phyloP scores from a whole-genome alignment of 2,329 filamentous ascomycete species.

The Nemania sp. region DNA sequence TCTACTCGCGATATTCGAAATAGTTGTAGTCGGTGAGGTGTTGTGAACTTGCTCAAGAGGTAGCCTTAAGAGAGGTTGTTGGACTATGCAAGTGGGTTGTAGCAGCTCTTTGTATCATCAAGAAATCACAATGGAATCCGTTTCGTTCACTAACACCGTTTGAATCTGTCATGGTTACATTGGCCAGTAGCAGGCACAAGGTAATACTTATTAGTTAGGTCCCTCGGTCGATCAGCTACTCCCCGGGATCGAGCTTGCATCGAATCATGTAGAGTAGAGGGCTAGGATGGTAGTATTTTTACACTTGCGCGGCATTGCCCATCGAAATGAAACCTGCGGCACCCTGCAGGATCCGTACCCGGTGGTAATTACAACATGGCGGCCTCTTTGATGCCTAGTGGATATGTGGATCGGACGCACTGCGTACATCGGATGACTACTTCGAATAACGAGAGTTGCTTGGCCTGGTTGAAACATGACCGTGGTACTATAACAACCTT shows the following conservation, averaged over 20 bases:
- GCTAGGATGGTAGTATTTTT: neutral
- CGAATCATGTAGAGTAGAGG: neutral
- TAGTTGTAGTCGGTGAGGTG: neutral
- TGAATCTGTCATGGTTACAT: neutral
- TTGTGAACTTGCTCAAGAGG: neutral
- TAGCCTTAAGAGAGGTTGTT: neutral
- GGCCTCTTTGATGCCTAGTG: neutral
- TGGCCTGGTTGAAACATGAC: too few species aligned
- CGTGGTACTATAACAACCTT: too few species aligned
- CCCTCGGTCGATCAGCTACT: neutral
- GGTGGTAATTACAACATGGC: neutral
- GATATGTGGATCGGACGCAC: neutral
- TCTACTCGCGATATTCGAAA: neutral
- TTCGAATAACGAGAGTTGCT: neutral
- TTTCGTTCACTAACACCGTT: neutral
- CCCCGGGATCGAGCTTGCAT: neutral
- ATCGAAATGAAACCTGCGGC: neutral
- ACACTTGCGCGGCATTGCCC: neutral
- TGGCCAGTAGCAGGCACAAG: neutral
- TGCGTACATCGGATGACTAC: neutral
- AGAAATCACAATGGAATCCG: neutral
- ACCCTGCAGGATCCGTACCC: neutral
- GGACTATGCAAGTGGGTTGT: neutral
- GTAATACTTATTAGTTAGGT: neutral
- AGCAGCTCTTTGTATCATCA: neutral